Base-by-base conservation (phyloP, 2,329 filamentous ascomycete species). In the Colletotrichum camelliae region DNA sequence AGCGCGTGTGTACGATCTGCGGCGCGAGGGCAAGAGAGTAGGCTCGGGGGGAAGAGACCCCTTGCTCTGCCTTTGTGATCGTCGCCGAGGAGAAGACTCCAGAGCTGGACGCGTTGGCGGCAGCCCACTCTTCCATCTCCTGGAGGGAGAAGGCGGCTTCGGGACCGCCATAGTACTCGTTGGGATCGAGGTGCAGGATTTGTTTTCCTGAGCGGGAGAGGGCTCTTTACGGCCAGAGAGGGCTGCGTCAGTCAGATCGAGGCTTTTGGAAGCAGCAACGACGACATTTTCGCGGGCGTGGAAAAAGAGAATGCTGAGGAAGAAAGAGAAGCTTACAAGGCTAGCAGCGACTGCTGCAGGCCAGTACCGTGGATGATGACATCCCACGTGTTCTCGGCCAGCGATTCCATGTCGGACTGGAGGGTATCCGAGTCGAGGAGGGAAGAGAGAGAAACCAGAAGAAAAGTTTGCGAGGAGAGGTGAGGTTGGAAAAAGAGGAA, bases 201-300 rank as follows among this genome's bases (percentile, higher is more conserved):
- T 95, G 97, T 89, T 98, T 98, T 83, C 93, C 93, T 77, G 96
- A 98, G 82, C 96, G 94, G 79, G 96, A 98, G 80, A 98, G 90
- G 81, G 96, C 94, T 90, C 96, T 98, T 90, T 83, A 87, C 76
- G 78, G 78, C 74, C 81, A 76, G 72, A 81, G 83, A 84, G 81
- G 83, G 85, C 90, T 93, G 86, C 85, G 93, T 95, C 91, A 95
- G 93, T 94, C 91, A 94, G 92, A 92, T 83, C 87, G 87, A 87
- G 85, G 81, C 75, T 76, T 77, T 72, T 70, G 55, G 74, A 78
- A 58, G 31, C 39, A 39, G 69, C 75, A 61, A 77, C 72, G 72
- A 64, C 61, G 67, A 70, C 67, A 29, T 70, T 52, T 48, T 39
- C 64, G 58, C 39, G 64, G 29, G 75, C 72, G 72, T 24, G 43